Evolutionary conservation across 2,329 filamentous ascomycete species (phyloP).

Genomic region (Ophiocordyceps robertsii): DNA sequence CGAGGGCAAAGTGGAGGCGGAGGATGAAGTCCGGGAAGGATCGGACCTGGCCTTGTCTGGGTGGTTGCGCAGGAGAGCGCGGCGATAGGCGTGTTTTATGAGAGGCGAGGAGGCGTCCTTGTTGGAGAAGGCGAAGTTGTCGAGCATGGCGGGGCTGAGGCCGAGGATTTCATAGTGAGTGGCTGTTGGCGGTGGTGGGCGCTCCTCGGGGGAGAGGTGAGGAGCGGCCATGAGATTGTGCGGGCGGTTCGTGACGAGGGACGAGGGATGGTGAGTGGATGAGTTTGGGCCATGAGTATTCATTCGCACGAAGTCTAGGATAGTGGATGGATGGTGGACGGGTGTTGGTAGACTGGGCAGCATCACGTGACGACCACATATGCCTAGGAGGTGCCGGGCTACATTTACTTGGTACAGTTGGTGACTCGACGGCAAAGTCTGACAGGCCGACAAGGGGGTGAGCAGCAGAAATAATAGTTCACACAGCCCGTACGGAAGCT

Average conservation of each 20-base stretch:
- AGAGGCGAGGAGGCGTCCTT: slow-evolving; percentile 29
- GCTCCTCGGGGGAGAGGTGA: slow-evolving; percentile 2
- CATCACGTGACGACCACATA: too few species aligned
- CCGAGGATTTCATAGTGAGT: slow-evolving; percentile 50
- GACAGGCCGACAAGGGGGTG: too few species aligned
- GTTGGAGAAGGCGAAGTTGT: slow-evolving; percentile 18
- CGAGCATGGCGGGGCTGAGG: slow-evolving; percentile 34
- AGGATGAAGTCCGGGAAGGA: neutral
- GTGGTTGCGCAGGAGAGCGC: slow-evolving; percentile 51
- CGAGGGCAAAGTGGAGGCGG: slow-evolving; percentile 1
- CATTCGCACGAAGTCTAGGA: too few species aligned
- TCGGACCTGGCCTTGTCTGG: slow-evolving; percentile 38
- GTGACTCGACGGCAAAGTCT: too few species aligned
- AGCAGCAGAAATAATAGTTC: too few species aligned
- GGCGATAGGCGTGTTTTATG: slow-evolving; percentile 50
- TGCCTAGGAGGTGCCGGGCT: too few species aligned
- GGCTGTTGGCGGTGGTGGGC: slow-evolving; percentile 11
- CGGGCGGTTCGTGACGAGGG: neutral
- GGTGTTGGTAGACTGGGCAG: too few species aligned
- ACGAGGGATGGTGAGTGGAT: neutral
- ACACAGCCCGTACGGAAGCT: slow-evolving; percentile 10
- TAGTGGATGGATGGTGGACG: too few species aligned
- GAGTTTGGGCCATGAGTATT: neutral
- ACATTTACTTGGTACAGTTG: too few species aligned
- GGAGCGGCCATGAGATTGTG: neutral